A percentile compares a stretch with the other conserved stretches of the same genome.
These are phyloP conservation scores for Pythium sp. DNA, from an alignment of 352 stramenopile genomes.

Conservation along the genomic window DNA sequence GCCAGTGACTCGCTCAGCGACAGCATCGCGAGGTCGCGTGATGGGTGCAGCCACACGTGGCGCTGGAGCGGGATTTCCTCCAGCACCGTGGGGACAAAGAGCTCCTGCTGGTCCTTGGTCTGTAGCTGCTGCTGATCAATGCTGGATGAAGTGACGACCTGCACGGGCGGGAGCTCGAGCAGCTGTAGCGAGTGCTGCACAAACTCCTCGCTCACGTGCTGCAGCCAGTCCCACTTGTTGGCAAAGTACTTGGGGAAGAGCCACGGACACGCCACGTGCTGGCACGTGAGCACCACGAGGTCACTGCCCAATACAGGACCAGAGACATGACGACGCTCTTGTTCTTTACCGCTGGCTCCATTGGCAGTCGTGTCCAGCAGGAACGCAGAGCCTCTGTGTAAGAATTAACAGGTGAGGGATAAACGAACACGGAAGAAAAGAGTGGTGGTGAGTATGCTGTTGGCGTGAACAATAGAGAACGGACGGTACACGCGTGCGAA, in stretches of 20 bases:
- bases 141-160: background rate
- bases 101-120: background rate
- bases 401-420: background rate
- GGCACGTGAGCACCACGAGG: constrained; percentile 59
- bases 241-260: constrained; percentile 72
- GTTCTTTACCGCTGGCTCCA: background rate
- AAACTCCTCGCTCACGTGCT: constrained; percentile 76
- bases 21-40: constrained; percentile 60
- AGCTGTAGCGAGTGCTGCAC: constrained; percentile 70
- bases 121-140: background rate
- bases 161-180: constrained; percentile 28
- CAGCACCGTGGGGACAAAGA: constrained; percentile 35
- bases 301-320: background rate
- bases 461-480: background rate
- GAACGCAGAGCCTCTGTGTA: constrained; percentile 60
- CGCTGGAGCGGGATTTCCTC: constrained; percentile 50
- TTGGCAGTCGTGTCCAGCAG: constrained; percentile 28
- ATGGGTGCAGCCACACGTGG: constrained; percentile 52
- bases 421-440: background rate
- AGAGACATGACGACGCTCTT: background rate
- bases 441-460: background rate
- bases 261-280: constrained; percentile 83
- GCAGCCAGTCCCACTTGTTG: constrained; percentile 80
- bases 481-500: background rate
- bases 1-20: constrained; percentile 35